Percentiles rank a stretch among this genome's conserved stretches.
Evolutionary conservation across 2,329 filamentous ascomycete species (phyloP).

Genomic region (Aureobasidium lini): DNA sequence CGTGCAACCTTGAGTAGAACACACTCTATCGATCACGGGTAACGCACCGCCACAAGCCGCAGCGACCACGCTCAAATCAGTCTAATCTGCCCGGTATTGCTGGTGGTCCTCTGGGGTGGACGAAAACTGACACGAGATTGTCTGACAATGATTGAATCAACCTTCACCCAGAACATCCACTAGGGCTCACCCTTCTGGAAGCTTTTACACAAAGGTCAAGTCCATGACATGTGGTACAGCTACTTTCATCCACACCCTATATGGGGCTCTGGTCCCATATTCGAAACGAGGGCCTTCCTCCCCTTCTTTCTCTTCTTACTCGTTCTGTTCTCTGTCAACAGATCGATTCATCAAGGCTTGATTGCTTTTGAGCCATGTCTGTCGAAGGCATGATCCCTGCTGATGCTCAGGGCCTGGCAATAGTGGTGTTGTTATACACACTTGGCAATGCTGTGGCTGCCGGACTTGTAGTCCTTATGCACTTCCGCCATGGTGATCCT

Average conservation of each 20-base stretch:
- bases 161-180: neutral
- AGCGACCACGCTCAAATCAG: neutral
- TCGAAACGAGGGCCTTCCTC: neutral
- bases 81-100: neutral
- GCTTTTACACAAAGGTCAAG: neutral
- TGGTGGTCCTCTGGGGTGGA: no score
- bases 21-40: neutral
- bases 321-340: neutral
- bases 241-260: neutral
- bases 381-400: conserved; percentile 5
- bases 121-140: neutral
- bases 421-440: conserved; percentile 2
- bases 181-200: neutral
- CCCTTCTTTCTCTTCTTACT: neutral
- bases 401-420: conserved; percentile 1
- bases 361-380: neutral
- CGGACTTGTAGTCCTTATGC: neutral
- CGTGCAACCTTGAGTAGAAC: neutral
- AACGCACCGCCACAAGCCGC: neutral
- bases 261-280: neutral
- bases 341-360: neutral
- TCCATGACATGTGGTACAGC: neutral
- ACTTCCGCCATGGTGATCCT: conserved; percentile 1
- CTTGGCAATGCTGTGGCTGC: neutral
- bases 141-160: neutral